phyloP scores from a whole-genome alignment of 2,329 filamentous ascomycete species.

The Didymella pomorum region DNA sequence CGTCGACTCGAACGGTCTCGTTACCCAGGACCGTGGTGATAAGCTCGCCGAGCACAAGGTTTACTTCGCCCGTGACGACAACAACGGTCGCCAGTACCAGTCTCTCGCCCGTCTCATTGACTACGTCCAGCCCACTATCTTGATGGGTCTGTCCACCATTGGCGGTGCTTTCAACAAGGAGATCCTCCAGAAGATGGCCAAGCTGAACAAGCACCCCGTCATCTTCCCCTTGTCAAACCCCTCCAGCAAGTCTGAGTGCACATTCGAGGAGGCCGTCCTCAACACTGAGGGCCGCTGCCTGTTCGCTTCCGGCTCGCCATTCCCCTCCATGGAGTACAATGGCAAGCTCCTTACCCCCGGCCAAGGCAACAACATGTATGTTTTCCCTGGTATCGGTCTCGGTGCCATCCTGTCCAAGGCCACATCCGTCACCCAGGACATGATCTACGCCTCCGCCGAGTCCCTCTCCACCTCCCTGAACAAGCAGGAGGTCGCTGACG shows the following conservation, averaged over 20 bases:
- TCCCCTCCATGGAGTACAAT: slow-evolving; percentile 68
- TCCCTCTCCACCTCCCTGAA: slow-evolving; percentile 81
- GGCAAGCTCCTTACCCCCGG: slow-evolving; percentile 59
- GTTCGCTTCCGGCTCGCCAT: slow-evolving; percentile 95
- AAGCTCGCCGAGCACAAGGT: slow-evolving; percentile 87
- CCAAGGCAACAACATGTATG: slow-evolving; percentile 83
- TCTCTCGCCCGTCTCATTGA: slow-evolving; percentile 90
- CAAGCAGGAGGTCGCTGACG: slow-evolving; percentile 79
- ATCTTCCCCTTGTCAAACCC: slow-evolving; percentile 95
- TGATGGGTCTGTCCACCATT: slow-evolving; percentile 93
- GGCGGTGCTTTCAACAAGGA: slow-evolving; percentile 93
- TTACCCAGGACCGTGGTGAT: slow-evolving; percentile 91
- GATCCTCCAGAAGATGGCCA: slow-evolving; percentile 70
- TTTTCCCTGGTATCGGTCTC: slow-evolving; percentile 95
- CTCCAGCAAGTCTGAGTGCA: slow-evolving; percentile 95
- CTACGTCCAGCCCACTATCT: slow-evolving; percentile 91
- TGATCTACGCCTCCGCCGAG: slow-evolving; percentile 94
- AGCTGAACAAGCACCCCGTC: slow-evolving; percentile 73
- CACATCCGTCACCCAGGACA: slow-evolving; percentile 85
- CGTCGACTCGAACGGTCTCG: slow-evolving; percentile 94
- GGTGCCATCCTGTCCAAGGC: slow-evolving; percentile 92
- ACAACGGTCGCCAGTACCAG: slow-evolving; percentile 72
- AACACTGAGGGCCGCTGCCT: slow-evolving; percentile 91
- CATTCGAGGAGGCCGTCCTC: slow-evolving; percentile 89
- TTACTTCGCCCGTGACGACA: slow-evolving; percentile 72